Evolutionary conservation across 2,329 filamentous ascomycete genomes (phyloP), one percentile per base, ranked within the genome.

Genomic region (Neonectria neomacrospora): DNA sequence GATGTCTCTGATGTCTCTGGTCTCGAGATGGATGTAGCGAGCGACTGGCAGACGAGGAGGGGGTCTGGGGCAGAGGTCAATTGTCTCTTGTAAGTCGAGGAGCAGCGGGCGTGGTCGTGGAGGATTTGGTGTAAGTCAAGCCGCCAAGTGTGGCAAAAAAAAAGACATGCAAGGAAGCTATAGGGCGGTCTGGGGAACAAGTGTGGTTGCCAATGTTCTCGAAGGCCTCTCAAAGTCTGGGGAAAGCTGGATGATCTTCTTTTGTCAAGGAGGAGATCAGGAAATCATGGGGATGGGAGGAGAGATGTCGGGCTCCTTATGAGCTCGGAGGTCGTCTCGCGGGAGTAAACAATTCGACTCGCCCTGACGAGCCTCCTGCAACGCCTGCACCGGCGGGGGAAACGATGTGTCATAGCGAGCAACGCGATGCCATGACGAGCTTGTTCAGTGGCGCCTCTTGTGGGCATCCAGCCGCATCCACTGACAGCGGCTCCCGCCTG

Each of bases 321-420:
- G 55, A 64, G 39, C 30, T 50, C 62, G 48, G 67, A 67, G 55
- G 57, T 52, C 66, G 61, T 59, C 65, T 69, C 66, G 59, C 65
- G 67, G 62, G 69, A 73, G 69, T 71, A 72, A 73, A 73, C 68
- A 69, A 68, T 66, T 69, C 53, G 53, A 48, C 23, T 65, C 54
- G 66, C 32, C 54, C 61, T 63, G 59, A 54, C 63, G 61, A 63
- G 70, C 28, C 64, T 61, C 65, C 54, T 66, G 48, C 61, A 45
- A 58, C 61, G 54, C 65, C 54, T 66, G 48, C 61, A 41, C 61
- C 61, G 56, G 64, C 52, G 58, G 52, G 64, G 63, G 63, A 71
- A 70, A 70, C 66, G 64, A 73, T 73, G 71, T 73, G 71, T 73
- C 71, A 73, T 73, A 72, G 71, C 68, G 45, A 67, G 58, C 63